phyloP scores from a whole-genome alignment of 495 filamentous ascomycete species.

The Pseudomonodictys pantanalensis region DNA sequence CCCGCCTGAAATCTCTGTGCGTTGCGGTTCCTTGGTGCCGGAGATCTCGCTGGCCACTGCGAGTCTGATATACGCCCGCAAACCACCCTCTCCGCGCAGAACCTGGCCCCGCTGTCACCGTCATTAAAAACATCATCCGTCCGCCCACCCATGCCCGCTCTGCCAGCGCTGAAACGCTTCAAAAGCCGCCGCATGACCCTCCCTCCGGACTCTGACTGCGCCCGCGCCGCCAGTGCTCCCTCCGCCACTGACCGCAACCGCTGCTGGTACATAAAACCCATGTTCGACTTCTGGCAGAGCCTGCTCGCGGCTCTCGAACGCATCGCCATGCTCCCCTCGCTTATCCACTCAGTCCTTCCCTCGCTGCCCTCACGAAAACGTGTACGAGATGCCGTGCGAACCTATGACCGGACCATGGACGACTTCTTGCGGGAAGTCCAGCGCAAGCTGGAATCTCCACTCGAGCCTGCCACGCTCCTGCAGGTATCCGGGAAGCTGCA shows the following conservation, averaged over 20 bases:
- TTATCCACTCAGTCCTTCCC: constrained; percentile 50
- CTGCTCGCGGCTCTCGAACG: constrained; percentile 51
- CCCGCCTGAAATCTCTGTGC: constrained; percentile 34
- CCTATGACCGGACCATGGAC: constrained; percentile 44
- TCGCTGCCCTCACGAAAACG: constrained; percentile 39
- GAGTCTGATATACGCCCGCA: constrained; percentile 26
- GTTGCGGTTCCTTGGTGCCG: constrained; percentile 12
- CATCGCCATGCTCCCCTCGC: constrained; percentile 52
- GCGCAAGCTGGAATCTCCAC: constrained; percentile 48
- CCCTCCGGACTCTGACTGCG: constrained; percentile 25
- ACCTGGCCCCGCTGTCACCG: constrained; percentile 26
- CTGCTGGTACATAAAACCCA: constrained; percentile 30
- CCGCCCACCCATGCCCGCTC: constrained; percentile 10
- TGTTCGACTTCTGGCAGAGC: constrained; percentile 56
- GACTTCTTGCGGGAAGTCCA: constrained; percentile 53
- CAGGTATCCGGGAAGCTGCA: constrained; percentile 59
- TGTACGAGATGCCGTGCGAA: constrained; percentile 37
- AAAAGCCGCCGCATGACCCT: constrained; percentile 30
- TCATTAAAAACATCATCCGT: constrained; percentile 28
- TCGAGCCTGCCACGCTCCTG: constrained; percentile 43
- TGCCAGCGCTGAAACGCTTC: constrained; percentile 25
- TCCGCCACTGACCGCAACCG: constrained; percentile 8
- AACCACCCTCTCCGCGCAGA: constrained; percentile 10
- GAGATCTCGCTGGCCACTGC: constrained; percentile 12
- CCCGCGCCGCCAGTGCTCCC: constrained; percentile 6